These are phyloP conservation scores for Flueggea neowawraea DNA, from an alignment of 441 rosid species.

Conservation along the genomic window DNA sequence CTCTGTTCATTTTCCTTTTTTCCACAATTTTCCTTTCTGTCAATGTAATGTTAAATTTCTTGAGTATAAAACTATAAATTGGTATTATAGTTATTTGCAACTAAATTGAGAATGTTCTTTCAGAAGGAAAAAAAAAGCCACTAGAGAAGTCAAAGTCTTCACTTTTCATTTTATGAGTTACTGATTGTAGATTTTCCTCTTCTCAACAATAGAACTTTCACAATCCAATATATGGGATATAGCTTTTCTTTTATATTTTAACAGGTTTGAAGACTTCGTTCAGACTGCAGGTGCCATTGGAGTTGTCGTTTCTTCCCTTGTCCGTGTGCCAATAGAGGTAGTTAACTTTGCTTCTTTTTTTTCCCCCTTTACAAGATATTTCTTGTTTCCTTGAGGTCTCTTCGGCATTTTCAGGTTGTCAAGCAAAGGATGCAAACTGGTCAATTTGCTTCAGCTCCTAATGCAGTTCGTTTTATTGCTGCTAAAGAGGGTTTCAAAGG, in stretches of 20 bases:
- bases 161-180: too few relatives aligned
- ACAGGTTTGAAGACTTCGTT: constrained; percentile 19
- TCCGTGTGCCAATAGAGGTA: constrained; percentile 98
- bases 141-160: too few relatives aligned
- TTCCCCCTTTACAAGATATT: background rate
- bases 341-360: constrained; percentile 1
- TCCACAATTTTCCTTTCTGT: too few relatives aligned
- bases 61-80: too few relatives aligned
- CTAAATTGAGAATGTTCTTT: too few relatives aligned
- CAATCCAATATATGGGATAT: too few relatives aligned
- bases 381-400: background rate
- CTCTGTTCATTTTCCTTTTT: too few relatives aligned
- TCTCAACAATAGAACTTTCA: too few relatives aligned
- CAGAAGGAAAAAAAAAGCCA: too few relatives aligned
- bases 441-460: constrained; percentile 46
- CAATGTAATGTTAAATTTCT: too few relatives aligned
- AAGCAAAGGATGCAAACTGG: constrained; percentile 52
- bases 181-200: too few relatives aligned
- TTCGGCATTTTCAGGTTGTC: constrained; percentile 60
- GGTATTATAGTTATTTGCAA: too few relatives aligned
- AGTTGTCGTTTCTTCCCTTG: constrained; percentile 92
- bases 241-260: background rate
- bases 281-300: constrained; percentile 98
- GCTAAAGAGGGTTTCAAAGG: constrained; percentile 46
- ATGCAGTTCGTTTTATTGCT: constrained; percentile 41